Conservation (phyloP, 2,329 filamentous ascomycete genomes). For the Calonectria pauciramosa region DNA sequence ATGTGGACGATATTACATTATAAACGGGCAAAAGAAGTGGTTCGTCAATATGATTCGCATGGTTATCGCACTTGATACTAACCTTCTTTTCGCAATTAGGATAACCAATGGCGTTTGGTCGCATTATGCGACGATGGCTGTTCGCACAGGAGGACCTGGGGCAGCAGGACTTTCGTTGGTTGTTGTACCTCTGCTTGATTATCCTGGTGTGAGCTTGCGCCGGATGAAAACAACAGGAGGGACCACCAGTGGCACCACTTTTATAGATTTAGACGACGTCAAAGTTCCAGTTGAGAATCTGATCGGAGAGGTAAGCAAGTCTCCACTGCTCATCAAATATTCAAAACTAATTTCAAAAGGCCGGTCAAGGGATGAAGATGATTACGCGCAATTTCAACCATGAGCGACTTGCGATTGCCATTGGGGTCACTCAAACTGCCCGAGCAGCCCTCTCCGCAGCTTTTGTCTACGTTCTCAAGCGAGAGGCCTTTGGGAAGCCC, state of each 20-base stretch:
- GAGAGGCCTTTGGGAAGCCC: slow-evolving; percentile 58
- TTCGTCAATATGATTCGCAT: neutral
- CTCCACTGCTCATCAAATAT: neutral
- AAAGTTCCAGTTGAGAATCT: slow-evolving; percentile 78
- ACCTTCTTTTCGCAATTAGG: slow-evolving; percentile 59
- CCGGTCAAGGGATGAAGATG: slow-evolving; percentile 80
- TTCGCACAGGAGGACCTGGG: slow-evolving; percentile 77
- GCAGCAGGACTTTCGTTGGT: slow-evolving; percentile 74
- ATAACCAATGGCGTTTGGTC: slow-evolving; percentile 82
- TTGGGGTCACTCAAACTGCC: slow-evolving; percentile 73
- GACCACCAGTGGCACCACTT: slow-evolving; percentile 77
- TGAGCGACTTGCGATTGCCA: slow-evolving; percentile 77
- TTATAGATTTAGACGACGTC: slow-evolving; percentile 82
- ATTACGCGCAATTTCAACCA: slow-evolving; percentile 87
- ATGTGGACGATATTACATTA: slow-evolving; percentile 76
- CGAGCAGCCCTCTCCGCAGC: slow-evolving; percentile 52
- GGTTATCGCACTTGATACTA: neutral
- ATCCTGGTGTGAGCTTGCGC: slow-evolving; percentile 77
- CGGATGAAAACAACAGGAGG: slow-evolving; percentile 76
- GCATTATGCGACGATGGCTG: slow-evolving; percentile 78
- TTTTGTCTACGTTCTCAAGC: slow-evolving; percentile 54
- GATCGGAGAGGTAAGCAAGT: slow-evolving; percentile 62
- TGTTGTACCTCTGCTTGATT: slow-evolving; percentile 76
- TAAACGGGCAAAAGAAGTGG: slow-evolving; percentile 78
- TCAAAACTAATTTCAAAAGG: slow-evolving; percentile 47